phyloP scores from a whole-genome alignment of 2,329 filamentous ascomycete species.

The Alternaria panax region DNA sequence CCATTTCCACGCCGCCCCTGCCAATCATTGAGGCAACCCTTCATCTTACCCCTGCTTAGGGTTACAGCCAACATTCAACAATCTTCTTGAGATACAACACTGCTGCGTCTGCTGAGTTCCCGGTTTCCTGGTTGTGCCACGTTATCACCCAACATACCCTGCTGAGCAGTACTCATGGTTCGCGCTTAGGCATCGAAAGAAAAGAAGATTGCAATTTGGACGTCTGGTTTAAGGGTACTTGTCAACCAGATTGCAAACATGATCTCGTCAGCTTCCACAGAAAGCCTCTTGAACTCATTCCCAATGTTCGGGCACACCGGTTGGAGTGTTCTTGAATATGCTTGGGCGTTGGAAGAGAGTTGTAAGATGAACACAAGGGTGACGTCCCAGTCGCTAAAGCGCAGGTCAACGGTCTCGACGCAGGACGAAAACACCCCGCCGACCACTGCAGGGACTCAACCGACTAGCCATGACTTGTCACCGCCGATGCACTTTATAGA shows the following conservation, averaged over 20 bases:
- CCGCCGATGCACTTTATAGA: slow-evolving; percentile 29
- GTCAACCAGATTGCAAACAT: slow-evolving; percentile 21
- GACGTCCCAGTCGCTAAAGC: slow-evolving; percentile 28
- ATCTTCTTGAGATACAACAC: slow-evolving; percentile 30
- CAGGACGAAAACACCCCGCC: slow-evolving; percentile 27
- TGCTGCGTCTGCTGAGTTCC: slow-evolving; percentile 32
- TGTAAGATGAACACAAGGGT: slow-evolving; percentile 27
- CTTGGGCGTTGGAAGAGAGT: slow-evolving; percentile 26
- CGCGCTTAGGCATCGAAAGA: slow-evolving; percentile 8
- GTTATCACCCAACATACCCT: slow-evolving; percentile 21
- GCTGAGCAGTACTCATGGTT: slow-evolving; percentile 10
- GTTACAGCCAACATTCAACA: slow-evolving; percentile 30
- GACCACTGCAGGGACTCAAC: slow-evolving; percentile 21
- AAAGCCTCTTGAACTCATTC: slow-evolving; percentile 32
- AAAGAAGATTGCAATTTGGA: slow-evolving; percentile 8
- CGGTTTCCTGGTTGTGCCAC: slow-evolving; percentile 32
- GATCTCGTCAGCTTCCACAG: slow-evolving; percentile 27
- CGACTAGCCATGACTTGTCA: slow-evolving; percentile 15
- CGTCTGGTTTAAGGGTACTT: slow-evolving; percentile 22
- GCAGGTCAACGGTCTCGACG: slow-evolving; percentile 28
- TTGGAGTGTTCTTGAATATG: slow-evolving; percentile 45
- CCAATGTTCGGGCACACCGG: slow-evolving; percentile 46
- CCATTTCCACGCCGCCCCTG: neutral
- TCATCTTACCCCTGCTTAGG: slow-evolving; percentile 21
- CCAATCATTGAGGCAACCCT: neutral